phyloP scores from a whole-genome alignment of 164 flowering plant species.

The Amborella trichopoda region DNA sequence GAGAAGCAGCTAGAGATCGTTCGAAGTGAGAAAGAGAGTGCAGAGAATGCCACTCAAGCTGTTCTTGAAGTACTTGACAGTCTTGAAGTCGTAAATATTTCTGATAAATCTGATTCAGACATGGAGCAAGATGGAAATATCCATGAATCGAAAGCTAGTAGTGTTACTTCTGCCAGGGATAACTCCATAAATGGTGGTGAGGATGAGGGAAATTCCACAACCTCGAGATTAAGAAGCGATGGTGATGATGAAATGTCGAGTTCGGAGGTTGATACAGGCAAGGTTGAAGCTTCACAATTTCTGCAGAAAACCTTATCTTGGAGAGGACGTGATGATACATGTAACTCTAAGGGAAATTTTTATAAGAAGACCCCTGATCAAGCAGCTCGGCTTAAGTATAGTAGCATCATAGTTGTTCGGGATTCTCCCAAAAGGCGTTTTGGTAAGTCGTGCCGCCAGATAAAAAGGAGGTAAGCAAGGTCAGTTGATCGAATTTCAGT shows the following conservation, averaged over 20 bases:
- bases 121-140: constrained; percentile 40
- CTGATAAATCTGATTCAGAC: constrained; percentile 45
- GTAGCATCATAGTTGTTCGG: constrained; percentile 24
- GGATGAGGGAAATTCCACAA: constrained; percentile 19
- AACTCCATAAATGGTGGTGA: constrained; percentile 11
- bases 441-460: constrained; percentile 79
- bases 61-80: constrained; percentile 64
- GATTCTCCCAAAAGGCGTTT: constrained; percentile 32
- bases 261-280: too few species aligned
- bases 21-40: constrained; percentile 59
- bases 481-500: too few species aligned
- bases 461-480: constrained; percentile 51
- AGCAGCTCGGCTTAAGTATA: constrained; percentile 24
- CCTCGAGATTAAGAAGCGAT: constrained; percentile 15
- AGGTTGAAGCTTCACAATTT: constrained; percentile 30
- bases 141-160: constrained; percentile 20
- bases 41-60: constrained; percentile 70
- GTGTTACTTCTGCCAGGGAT: too few species aligned
- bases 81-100: constrained; percentile 42
- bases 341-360: constrained; percentile 23
- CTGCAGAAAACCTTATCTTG: constrained; percentile 64
- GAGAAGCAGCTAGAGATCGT: constrained; percentile 73
- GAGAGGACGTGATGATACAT: constrained; percentile 40
- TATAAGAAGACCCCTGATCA: constrained; percentile 25
- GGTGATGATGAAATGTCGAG: constrained; percentile 27